These are phyloP conservation scores for Thermomyces lanuginosus DNA, from an alignment of 2,329 filamentous ascomycete species.

Conservation along the genomic window DNA sequence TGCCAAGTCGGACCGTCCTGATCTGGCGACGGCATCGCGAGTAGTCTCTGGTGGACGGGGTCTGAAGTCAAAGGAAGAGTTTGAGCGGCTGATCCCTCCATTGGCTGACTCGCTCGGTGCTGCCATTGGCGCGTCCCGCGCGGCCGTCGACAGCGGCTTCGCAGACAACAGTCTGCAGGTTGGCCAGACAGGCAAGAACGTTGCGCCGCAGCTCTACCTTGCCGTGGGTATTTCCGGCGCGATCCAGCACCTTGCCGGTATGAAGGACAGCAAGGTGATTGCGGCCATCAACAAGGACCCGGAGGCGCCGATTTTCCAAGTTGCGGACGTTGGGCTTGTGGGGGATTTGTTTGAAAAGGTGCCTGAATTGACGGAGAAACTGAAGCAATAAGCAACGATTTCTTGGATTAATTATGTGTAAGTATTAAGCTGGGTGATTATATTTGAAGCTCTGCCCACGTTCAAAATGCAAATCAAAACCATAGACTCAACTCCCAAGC, in stretches of 20 bases:
- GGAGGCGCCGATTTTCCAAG: conserved; percentile 95
- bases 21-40: conserved; percentile 71
- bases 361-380: conserved; percentile 87
- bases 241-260: conserved; percentile 94
- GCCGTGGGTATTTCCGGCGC: conserved; percentile 92
- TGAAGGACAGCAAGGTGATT: conserved; percentile 99
- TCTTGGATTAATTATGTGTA: no score
- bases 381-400: conserved; percentile 45
- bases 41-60: conserved; percentile 91
- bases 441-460: no score
- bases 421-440: no score
- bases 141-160: conserved; percentile 91
- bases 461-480: no score
- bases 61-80: conserved; percentile 95
- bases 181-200: conserved; percentile 96
- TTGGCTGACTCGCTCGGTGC: conserved; percentile 84
- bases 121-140: conserved; percentile 87
- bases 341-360: conserved; percentile 93
- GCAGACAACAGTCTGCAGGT: conserved; percentile 98
- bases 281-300: conserved; percentile 96
- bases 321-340: conserved; percentile 88
- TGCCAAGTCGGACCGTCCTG: conserved; percentile 81
- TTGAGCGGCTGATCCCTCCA: conserved; percentile 80
- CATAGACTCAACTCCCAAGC: no score
- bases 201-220: conserved; percentile 87